Evolutionary conservation across 2,329 filamentous ascomycete species (phyloP).

Genomic region (Xylaria hypoxylon): DNA sequence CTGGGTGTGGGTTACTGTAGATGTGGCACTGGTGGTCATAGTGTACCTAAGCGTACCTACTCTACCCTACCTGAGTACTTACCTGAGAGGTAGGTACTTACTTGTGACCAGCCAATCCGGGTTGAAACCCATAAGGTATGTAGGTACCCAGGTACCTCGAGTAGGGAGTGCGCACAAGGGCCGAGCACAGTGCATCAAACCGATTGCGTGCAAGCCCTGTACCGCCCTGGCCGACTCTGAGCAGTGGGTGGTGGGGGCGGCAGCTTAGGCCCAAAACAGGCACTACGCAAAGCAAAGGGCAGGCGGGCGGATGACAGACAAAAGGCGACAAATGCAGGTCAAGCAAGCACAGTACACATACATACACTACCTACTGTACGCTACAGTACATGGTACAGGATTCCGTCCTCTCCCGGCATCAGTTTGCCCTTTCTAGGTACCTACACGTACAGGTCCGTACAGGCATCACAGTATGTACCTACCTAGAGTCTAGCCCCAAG

Average conservation of each 20-base stretch:
- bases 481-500: constrained; percentile 1
- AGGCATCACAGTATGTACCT: background rate
- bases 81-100: too few species aligned
- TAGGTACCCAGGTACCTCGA: too few species aligned
- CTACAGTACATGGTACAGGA: too few species aligned
- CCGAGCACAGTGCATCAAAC: constrained; percentile 33
- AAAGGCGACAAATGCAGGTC: too few species aligned
- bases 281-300: background rate
- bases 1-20: background rate
- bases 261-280: constrained; percentile 21
- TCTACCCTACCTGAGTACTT: too few species aligned
- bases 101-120: too few species aligned
- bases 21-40: background rate
- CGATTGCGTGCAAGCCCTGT: constrained; percentile 10
- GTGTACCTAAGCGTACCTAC: too few species aligned
- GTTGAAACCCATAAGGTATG: too few species aligned
- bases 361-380: background rate
- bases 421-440: too few species aligned
- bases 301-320: background rate
- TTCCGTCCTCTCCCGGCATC: too few species aligned
- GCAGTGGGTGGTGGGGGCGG: constrained; percentile 22
- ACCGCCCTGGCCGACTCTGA: background rate
- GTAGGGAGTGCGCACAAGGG: constrained; percentile 14
- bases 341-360: too few species aligned
- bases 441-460: too few species aligned